Base-by-base conservation (phyloP, 495 filamentous ascomycete genomes). In the Penicillium arizonense region DNA sequence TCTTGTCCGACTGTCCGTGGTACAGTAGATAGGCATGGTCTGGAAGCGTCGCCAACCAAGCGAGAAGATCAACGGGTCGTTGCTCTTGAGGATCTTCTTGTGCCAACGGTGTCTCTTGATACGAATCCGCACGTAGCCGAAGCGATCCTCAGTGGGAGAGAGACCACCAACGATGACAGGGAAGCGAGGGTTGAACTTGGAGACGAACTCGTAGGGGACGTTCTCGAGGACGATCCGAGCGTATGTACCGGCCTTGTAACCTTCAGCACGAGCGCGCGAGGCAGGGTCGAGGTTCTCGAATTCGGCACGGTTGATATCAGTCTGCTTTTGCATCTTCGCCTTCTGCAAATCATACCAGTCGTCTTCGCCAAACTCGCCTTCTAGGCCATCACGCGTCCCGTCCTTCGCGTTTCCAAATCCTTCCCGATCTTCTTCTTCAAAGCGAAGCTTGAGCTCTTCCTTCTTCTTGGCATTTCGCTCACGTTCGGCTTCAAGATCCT, bases 331-430 rank as follows among this genome's bases (percentile, higher is more conserved):
- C 53, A 97, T 81, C 59, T 87, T 81, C 21, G 95, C 91, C 68
- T 98, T 98, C 63, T 98, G 95, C 21, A 89, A 80, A 64, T 97
- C 92, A 65, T 97, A 97, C 95, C 95, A 98, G 38, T 97, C 90
- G 61, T 98, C 94, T 71, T 97, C 92, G 30, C 90, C 95, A 61
- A 96, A 97, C 62, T 94, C 83, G 41, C 82, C 78, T 35, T 90
- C 79, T 0, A 59, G 63, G 13, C 77, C 77, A 14, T 78, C 85
- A 26, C 86, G 80, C 18, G 83, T 82, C 38, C 84, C 82, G 11
- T 88, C 83, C 58, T 90, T 90, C 60, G 90, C 89, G 60, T 96
- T 96, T 20, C 83, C 83, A 59, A 96, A 90, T 0, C 94, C 94
- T 67, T 98, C 94, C 13, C 87, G 82, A 62, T 98, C 94, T 75